These are phyloP conservation scores for Colletotrichum endophyticum DNA, from an alignment of 2,329 filamentous ascomycete genomes.

Conservation along the genomic window DNA sequence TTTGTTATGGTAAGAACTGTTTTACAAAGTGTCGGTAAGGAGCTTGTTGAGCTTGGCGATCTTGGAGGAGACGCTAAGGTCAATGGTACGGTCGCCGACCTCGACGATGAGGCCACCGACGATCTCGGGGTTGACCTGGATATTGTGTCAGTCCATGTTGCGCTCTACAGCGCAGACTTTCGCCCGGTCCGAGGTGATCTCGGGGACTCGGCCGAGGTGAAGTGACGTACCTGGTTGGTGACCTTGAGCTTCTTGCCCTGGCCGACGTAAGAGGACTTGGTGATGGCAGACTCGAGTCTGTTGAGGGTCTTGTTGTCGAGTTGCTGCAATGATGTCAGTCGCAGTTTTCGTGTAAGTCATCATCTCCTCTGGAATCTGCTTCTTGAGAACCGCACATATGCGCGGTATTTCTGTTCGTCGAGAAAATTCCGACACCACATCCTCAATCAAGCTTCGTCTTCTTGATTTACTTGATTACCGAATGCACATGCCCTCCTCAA, in stretches of 20 bases:
- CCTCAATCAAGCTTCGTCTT: neutral
- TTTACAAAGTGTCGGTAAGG: conserved; percentile 95
- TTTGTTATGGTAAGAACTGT: conserved; percentile 12
- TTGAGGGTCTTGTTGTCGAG: conserved; percentile 86
- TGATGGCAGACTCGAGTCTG: conserved; percentile 85
- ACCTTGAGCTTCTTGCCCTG: conserved; percentile 98
- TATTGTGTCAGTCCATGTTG: neutral
- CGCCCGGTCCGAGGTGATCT: neutral
- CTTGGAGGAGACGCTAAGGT: conserved; percentile 93
- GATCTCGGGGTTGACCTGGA: conserved; percentile 90
- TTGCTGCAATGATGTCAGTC: conserved; percentile 55
- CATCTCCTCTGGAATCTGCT: neutral
- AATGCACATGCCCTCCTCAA: neutral
- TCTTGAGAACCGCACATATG: neutral
- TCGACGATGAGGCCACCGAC: conserved; percentile 93
- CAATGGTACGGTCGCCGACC: conserved; percentile 96
- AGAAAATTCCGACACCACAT: neutral
- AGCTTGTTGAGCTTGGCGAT: conserved; percentile 99
- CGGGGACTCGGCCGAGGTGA: neutral
- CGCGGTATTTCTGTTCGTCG: neutral
- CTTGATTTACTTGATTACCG: neutral
- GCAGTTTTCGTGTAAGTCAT: neutral
- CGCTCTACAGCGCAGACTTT: neutral
- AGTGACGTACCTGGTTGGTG: conserved; percentile 73
- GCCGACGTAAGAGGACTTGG: conserved; percentile 88